A percentile compares a stretch with the other conserved stretches of the same genome.
phyloP scores from a whole-genome alignment of 805 yeast species.

The Pichia sporocuriosa region DNA sequence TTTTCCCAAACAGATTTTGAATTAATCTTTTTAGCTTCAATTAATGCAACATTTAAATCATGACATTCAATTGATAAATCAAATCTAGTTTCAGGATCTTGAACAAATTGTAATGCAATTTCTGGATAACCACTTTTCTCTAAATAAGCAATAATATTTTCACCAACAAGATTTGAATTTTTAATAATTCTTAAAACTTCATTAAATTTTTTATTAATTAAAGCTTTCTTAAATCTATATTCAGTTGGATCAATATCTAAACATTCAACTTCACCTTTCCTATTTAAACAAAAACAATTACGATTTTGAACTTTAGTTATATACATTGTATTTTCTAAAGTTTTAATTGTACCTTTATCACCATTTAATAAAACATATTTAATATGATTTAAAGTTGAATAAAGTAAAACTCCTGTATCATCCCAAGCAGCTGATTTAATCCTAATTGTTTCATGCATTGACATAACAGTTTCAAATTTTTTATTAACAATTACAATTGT shows the following conservation, averaged over 20 bases:
- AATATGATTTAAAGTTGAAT: slow-evolving; percentile 92
- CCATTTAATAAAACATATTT: slow-evolving; percentile 91
- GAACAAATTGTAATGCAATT: slow-evolving; percentile 92
- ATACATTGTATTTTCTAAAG: slow-evolving; percentile 83
- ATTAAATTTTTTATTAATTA: slow-evolving; percentile 80
- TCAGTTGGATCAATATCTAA: slow-evolving; percentile 90
- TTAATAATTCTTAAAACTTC: slow-evolving; percentile 88
- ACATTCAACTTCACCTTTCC: slow-evolving; percentile 78
- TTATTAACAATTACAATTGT: slow-evolving; percentile 82
- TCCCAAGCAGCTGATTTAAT: slow-evolving; percentile 98
- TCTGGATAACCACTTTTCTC: slow-evolving; percentile 96
- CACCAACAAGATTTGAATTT: slow-evolving; percentile 90
- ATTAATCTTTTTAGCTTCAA: slow-evolving; percentile 76
- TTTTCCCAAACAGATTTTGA: slow-evolving; percentile 68
- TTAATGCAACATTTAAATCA: slow-evolving; percentile 77
- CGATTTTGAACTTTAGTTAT: slow-evolving; percentile 64
- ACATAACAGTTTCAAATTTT: slow-evolving; percentile 67
- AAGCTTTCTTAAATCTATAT: slow-evolving; percentile 89
- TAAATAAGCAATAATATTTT: slow-evolving; percentile 89
- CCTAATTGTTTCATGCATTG: slow-evolving; percentile 93
- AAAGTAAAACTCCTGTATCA: slow-evolving; percentile 82
- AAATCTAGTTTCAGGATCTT: slow-evolving; percentile 92
- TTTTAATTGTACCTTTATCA: slow-evolving; percentile 90
- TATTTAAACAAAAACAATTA: slow-evolving; percentile 71
- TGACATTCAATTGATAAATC: slow-evolving; percentile 94